These are phyloP conservation scores for Tricharina praecox DNA, from an alignment of 495 filamentous ascomycete genomes.

Conservation along the genomic window DNA sequence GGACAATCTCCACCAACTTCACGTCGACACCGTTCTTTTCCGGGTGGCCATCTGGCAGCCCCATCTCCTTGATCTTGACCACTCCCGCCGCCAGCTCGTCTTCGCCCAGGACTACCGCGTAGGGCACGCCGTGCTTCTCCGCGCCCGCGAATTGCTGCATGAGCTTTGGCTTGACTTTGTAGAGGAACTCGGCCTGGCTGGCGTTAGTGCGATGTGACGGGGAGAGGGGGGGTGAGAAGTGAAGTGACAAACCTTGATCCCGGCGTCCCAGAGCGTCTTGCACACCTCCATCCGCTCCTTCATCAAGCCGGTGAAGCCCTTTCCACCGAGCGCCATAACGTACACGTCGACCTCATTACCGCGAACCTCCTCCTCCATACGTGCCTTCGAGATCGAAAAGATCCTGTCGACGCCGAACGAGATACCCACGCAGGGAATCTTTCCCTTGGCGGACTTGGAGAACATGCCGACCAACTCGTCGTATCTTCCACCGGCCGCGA, in stretches of 20 bases:
- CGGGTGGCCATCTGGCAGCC: conserved; percentile 56
- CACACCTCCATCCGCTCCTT: conserved; percentile 65
- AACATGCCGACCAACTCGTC: conserved; percentile 93
- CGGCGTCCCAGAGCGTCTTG: conserved; percentile 56
- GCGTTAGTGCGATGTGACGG: conserved; percentile 22
- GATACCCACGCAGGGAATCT: conserved; percentile 84
- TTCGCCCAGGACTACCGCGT: conserved; percentile 63
- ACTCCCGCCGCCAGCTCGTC: conserved; percentile 60
- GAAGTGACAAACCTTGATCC: conserved; percentile 69
- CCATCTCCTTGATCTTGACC: conserved; percentile 73
- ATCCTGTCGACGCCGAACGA: conserved; percentile 93
- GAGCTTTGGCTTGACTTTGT: conserved; percentile 64
- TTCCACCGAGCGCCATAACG: conserved; percentile 86
- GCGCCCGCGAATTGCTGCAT: conserved; percentile 65
- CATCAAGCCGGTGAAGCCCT: conserved; percentile 64
- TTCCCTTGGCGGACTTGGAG: conserved; percentile 39
- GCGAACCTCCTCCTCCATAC: conserved; percentile 35
- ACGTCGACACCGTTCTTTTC: conserved; percentile 75
- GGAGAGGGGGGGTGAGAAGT: no score
- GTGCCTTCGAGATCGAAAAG: conserved; percentile 72
- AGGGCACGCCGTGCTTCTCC: conserved; percentile 52
- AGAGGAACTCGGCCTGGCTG: conserved; percentile 51
- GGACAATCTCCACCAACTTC: conserved; percentile 39
- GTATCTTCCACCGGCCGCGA: conserved; percentile 82
- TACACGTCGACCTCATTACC: conserved; percentile 68